Conservation (phyloP, 371 early-diverging fungal genomes). For the Thermomucor indicae-seudaticae region DNA sequence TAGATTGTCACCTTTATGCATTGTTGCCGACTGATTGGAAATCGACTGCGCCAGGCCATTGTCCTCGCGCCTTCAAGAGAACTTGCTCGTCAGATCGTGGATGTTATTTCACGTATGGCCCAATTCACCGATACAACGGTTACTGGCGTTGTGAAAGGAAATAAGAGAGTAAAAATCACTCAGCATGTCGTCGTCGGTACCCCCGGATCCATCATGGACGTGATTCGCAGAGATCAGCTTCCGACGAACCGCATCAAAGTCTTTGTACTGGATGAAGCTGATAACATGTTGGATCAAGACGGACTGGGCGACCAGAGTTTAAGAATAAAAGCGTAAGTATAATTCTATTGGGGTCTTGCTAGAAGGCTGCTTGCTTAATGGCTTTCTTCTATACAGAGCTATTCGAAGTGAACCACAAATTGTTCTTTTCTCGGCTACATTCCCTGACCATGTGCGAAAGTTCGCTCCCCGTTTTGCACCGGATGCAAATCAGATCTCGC, state of each 20-base stretch:
- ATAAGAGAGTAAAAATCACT: constrained; percentile 22
- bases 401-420: constrained; percentile 74
- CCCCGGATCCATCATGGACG: constrained; percentile 87
- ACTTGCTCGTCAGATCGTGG: constrained; percentile 95
- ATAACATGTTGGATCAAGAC: constrained; percentile 90
- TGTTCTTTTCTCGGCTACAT: constrained; percentile 97
- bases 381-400: constrained; percentile 31
- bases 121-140: constrained; percentile 76
- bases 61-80: constrained; percentile 97
- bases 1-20: neutral
- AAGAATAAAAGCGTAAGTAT: constrained; percentile 65
- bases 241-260: constrained; percentile 58
- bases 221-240: constrained; percentile 61
- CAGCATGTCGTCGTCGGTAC: constrained; percentile 94
- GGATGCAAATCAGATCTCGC: constrained; percentile 78
- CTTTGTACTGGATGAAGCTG: constrained; percentile 93
- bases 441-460: constrained; percentile 72
- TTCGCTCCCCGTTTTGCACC: constrained; percentile 83
- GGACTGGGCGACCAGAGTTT: constrained; percentile 86
- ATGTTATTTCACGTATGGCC: constrained; percentile 87
- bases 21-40: neutral
- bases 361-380: no score
- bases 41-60: constrained; percentile 52
- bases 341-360: neutral
- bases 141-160: constrained; percentile 75